phyloP scores from a whole-genome alignment of 257 asterid genomes.

The Forsythia suspensa region DNA sequence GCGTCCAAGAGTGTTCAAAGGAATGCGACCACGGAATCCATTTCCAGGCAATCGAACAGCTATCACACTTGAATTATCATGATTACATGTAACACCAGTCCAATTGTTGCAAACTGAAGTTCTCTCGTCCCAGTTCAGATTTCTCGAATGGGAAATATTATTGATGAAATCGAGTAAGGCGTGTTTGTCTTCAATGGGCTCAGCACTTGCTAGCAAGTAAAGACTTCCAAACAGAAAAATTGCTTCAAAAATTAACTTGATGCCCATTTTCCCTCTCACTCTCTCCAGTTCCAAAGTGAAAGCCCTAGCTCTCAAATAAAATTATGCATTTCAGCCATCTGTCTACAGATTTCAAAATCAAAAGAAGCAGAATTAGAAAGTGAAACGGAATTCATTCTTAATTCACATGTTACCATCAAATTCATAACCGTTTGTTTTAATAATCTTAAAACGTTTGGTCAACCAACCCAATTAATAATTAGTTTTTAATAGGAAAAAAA shows the following conservation, averaged over 20 bases:
- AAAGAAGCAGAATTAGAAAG: conserved; percentile 4
- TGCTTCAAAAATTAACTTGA: conserved; percentile 25
- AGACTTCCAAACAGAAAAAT: conserved; percentile 23
- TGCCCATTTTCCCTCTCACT: conserved; percentile 19
- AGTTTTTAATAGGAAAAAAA: background rate
- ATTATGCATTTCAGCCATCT: background rate
- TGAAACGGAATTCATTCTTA: conserved; percentile 6
- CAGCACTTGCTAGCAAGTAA: conserved; percentile 19
- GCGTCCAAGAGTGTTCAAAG: conserved; percentile 47
- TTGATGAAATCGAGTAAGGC: conserved; percentile 49
- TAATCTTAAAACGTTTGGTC: background rate
- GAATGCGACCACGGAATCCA: conserved; percentile 43
- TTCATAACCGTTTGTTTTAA: conserved; percentile 10
- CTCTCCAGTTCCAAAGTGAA: background rate
- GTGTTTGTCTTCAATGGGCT: conserved; percentile 45
- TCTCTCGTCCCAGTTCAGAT: conserved; percentile 37
- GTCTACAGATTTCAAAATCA: conserved; percentile 8
- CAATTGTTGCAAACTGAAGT: conserved; percentile 41
- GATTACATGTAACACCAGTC: conserved; percentile 51
- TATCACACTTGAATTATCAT: conserved; percentile 31
- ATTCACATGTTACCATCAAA: background rate
- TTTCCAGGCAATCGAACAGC: conserved; percentile 45
- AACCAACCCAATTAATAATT: background rate
- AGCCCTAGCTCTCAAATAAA: background rate
- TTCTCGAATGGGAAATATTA: conserved; percentile 30